Evolutionary conservation across 1,284 basidiomycete species (phyloP), one percentile per base, ranked within the genome.

Genomic region (Cutaneotrichosporon cutaneum): DNA sequence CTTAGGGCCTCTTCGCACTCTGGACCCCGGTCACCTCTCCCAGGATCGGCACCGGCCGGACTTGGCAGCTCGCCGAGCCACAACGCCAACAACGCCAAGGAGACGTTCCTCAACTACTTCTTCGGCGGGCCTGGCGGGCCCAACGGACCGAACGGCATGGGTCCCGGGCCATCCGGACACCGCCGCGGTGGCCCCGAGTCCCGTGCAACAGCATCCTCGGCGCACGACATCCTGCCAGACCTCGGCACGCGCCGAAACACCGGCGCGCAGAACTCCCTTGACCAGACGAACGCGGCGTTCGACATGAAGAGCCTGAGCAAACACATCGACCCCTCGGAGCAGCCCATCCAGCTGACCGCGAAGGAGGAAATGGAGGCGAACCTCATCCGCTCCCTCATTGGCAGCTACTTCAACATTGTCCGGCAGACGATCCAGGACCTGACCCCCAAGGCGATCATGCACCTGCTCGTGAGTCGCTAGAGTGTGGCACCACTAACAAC

Each of bases 241-340:
- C 67, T 80, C 13, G 75, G 73, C 6, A 71, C 69, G 21, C 65
- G 76, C 59, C 58, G 74, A 39, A 66, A 65, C 13, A 53, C 69
- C 50, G 57, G 68, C 60, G 81, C 69, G 72, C 85, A 84, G 85
- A n/a, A n/a, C n/a, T n/a, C n/a, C 48, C 84, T 89, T 55, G 91
- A 93, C 71, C 88, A 87, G 58, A 89, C 83, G 74, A 90, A 85
- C 70, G 90, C 94, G 54, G 94, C 92, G 42, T 98, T 88, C 78
- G 94, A 99, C 78, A 99, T 99, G 96, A 97, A 94, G 85, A 95
- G 92, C 74, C 83, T 99, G 54, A 93, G 94, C 63, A 94, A 90
- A 81, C 95, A 99, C 72, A 90, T 95, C 64, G 92, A 94, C 80
- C 89, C 88, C 6, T 81, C 84, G 6, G 89, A 90, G 52, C 75